These are phyloP conservation scores for Nemania bipapillata DNA, from an alignment of 2,329 filamentous ascomycete species.

Conservation along the genomic window DNA sequence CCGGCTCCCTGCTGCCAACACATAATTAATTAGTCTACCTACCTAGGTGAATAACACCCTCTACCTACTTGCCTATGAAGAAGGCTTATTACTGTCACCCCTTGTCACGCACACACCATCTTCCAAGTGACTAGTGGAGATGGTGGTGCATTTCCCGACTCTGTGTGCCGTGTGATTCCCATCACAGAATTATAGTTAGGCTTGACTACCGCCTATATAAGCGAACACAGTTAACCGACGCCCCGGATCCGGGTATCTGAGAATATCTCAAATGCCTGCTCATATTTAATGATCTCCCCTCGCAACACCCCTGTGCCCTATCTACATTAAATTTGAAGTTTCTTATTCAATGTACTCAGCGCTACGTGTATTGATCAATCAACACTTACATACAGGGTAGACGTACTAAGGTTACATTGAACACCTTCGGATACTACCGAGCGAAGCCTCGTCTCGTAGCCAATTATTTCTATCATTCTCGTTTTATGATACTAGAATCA, in stretches of 20 bases:
- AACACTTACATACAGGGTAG: neutral
- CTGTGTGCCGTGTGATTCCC: slow-evolving; percentile 41
- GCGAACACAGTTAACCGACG: slow-evolving; percentile 18
- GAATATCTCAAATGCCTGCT: slow-evolving; percentile 5
- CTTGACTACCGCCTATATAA: slow-evolving; percentile 2
- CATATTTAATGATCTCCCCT: slow-evolving; percentile 25
- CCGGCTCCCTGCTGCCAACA: neutral
- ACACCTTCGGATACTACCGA: slow-evolving; percentile 12
- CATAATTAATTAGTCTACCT: neutral
- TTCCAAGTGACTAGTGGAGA: slow-evolving; percentile 32
- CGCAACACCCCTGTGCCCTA: neutral
- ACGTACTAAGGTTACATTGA: neutral
- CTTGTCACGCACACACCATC: slow-evolving; percentile 7
- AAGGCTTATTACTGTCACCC: slow-evolving; percentile 1
- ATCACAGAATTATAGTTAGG: neutral
- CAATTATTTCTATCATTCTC: neutral
- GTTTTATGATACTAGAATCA: neutral
- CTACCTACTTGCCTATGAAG: neutral
- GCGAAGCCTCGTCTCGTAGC: neutral
- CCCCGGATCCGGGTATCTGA: slow-evolving; percentile 3
- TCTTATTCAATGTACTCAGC: neutral
- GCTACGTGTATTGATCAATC: neutral
- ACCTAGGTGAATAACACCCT: too few relatives aligned
- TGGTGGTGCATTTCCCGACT: slow-evolving; percentile 44
- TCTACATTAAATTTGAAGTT: neutral